Conservation (phyloP, 331 rosid genomes). For the Rhamnella rubrinervis region DNA sequence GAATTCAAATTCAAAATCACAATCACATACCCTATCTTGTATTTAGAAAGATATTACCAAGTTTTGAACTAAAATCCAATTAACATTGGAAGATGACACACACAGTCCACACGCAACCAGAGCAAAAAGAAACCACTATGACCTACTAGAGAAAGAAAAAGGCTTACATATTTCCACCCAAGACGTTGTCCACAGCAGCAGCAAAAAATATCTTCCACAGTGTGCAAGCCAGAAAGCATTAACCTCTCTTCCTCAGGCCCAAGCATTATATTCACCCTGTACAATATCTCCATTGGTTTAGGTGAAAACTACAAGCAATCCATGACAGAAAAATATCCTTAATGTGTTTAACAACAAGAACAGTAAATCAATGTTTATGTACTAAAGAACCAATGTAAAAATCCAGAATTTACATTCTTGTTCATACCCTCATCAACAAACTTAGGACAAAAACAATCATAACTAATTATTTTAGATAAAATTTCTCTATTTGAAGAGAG, state of each 20-base stretch:
- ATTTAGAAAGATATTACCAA: background rate
- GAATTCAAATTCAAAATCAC: slow-evolving; percentile 9
- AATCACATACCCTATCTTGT: background rate
- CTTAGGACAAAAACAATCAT: no score
- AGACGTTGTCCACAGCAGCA: slow-evolving; percentile 85
- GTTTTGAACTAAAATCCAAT: background rate
- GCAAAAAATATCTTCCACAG: slow-evolving; percentile 84
- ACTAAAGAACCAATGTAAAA: no score
- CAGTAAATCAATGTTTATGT: no score
- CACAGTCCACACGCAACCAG: background rate
- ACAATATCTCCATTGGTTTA: slow-evolving; percentile 4
- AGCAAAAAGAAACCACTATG: background rate
- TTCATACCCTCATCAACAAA: no score
- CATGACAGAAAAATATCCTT: background rate
- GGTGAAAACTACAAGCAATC: slow-evolving; percentile 17
- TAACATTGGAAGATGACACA: background rate
- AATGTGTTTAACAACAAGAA: no score
- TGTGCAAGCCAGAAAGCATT: slow-evolving; percentile 72
- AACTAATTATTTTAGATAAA: no score
- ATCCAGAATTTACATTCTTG: no score
- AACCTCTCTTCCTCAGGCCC: slow-evolving; percentile 66
- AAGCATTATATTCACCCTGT: slow-evolving; percentile 66
- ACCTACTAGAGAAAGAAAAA: background rate
- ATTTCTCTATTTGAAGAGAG: no score
- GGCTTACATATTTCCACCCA: slow-evolving; percentile 94